Base-by-base conservation (phyloP, 2,329 filamentous ascomycete genomes). In the Fusarium coicis region DNA sequence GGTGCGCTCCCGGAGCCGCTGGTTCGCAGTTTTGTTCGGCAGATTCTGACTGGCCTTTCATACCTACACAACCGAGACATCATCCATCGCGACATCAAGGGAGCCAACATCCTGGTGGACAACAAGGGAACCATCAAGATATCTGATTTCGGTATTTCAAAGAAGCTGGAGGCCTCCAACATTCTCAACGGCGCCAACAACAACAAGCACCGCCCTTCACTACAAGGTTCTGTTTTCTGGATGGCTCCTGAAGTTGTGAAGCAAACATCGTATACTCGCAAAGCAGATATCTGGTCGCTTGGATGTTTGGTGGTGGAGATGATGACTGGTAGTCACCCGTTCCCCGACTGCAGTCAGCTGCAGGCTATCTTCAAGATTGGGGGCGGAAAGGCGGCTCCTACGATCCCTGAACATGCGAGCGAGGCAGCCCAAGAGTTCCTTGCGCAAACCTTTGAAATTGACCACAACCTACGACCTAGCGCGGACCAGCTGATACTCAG, bases 101-200 rank as follows among this genome's bases (percentile, higher is more conserved):
- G 96, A 53, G 96, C 96, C 81, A 99, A 99, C 80, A 97, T 99
- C 76, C 91, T 99, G 10, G 96, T 99, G 64, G 96, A 99, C 85
- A 98, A 98, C 87, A 98, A 98, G 84, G 96, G 96, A 66, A 96
- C 94, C 12, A 97, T 99, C 84, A 99, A 99, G 85, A 99, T 99
- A 74, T 98, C 96, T 14, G 96, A 99, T 86, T 99, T 99, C 77
- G 96, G 96, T 80, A 98, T 99, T 80, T 97, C 93, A 69, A 99
- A 99, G 87, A 97, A 97, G 81, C 93, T 98, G 44, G 96, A 98
- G 83, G 95, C 95, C 19, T 92, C 94, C 64, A 96, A 95, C 68
- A 90, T 98, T 49, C 90, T 97, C 52, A 91, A 82, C 79, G 92
- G 87, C 76, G 92, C 86, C 79, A 89, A 87, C 79, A 91, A 91